Conservation (phyloP, 495 filamentous ascomycete genomes). For the Lichina pygmaea region DNA sequence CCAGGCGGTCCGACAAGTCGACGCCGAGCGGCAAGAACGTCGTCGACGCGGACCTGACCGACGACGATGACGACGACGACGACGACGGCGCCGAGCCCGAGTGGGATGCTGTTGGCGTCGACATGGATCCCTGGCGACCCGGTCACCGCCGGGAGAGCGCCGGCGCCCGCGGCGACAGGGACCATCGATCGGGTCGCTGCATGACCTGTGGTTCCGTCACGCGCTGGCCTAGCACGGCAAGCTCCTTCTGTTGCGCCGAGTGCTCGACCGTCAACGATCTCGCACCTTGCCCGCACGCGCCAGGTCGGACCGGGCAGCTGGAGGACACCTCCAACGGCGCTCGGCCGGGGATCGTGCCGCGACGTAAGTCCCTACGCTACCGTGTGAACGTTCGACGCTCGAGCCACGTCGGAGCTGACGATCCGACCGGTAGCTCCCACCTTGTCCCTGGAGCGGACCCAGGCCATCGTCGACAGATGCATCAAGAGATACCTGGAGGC, state of each 20-base stretch:
- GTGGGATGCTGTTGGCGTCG: background rate
- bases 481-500: conserved; percentile 1
- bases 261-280: conserved; percentile 78
- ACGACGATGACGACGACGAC: conserved; percentile 8
- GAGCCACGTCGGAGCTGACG: no score
- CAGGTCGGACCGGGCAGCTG: background rate
- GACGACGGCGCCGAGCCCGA: background rate
- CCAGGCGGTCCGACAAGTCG: conserved; percentile 12
- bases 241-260: conserved; percentile 56
- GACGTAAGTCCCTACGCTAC: no score
- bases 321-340: background rate
- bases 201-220: conserved; percentile 62
- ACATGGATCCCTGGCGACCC: background rate
- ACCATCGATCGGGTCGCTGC: conserved; percentile 41
- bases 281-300: conserved; percentile 1
- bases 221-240: conserved; percentile 53
- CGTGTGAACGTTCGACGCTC: no score
- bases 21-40: background rate
- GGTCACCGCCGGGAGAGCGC: conserved; percentile 5
- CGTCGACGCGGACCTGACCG: conserved; percentile 14
- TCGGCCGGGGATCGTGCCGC: background rate
- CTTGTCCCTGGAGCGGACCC: conserved; percentile 2
- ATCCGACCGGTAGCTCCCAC: background rate
- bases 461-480: conserved; percentile 2
- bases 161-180: conserved; percentile 7